phyloP scores from a whole-genome alignment of 2,329 filamentous ascomycete genomes.

The Exophiala mesophila region DNA sequence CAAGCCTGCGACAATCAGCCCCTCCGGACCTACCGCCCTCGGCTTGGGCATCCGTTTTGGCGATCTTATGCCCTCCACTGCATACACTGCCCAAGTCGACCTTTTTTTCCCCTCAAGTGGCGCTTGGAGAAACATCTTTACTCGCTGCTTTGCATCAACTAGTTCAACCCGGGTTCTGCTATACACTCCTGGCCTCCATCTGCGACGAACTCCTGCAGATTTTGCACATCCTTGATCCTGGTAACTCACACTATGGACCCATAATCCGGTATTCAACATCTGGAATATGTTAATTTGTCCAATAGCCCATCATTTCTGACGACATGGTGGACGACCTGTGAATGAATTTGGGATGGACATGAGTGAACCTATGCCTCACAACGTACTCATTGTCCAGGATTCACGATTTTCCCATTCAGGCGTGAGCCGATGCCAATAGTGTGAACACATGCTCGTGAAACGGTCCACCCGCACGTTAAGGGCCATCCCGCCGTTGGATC shows the following conservation, averaged over 20 bases:
- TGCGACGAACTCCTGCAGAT: constrained; percentile 3
- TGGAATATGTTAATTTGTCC: constrained; percentile 1
- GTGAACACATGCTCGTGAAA: constrained; percentile 20
- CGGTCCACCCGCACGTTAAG: neutral
- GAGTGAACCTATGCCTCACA: no score
- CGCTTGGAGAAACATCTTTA: constrained; percentile 22
- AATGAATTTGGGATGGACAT: no score
- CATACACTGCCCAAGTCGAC: constrained; percentile 11
- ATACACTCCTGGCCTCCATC: constrained; percentile 18
- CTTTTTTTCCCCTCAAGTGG: constrained; percentile 19
- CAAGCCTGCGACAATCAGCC: neutral
- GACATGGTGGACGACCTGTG: no score
- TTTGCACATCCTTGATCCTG: constrained; percentile 2
- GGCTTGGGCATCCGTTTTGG: constrained; percentile 17
- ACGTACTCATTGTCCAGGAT: no score
- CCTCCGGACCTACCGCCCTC: constrained; percentile 15
- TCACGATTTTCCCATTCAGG: no score
- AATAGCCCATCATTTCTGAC: no score
- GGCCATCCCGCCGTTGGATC: no score
- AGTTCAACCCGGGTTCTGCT: constrained; percentile 12
- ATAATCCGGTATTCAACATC: neutral
- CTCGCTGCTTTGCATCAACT: constrained; percentile 13
- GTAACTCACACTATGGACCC: neutral
- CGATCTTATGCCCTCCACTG: constrained; percentile 8
- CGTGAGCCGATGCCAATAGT: constrained; percentile 13